Evolutionary conservation across 345 rosid species (phyloP).

Genomic region (Dipteronia sinensis): DNA sequence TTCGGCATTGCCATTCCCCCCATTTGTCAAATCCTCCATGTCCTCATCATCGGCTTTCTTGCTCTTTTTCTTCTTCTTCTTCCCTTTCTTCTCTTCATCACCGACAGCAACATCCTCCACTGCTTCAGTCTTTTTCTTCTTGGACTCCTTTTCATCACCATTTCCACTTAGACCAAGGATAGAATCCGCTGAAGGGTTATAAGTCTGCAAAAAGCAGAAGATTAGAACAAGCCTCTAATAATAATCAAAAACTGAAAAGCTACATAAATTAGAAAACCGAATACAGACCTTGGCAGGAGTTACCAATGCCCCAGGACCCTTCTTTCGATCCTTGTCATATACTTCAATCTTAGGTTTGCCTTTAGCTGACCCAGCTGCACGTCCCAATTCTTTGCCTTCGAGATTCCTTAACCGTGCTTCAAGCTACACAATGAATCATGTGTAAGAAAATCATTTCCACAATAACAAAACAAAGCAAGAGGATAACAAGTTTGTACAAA

Average conservation of each 20-base stretch:
- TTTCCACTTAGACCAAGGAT: slow-evolving; percentile 46
- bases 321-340: slow-evolving; percentile 81
- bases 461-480: background rate
- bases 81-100: slow-evolving; percentile 44
- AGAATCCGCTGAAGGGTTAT: slow-evolving; percentile 78
- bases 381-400: slow-evolving; percentile 76
- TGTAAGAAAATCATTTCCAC: background rate
- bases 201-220: slow-evolving; percentile 49
- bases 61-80: slow-evolving; percentile 47
- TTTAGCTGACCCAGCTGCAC: slow-evolving; percentile 80
- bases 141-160: slow-evolving; percentile 24
- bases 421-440: slow-evolving; percentile 44
- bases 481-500: background rate
- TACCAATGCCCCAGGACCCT: slow-evolving; percentile 65
- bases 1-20: slow-evolving; percentile 36
- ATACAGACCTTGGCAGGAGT: slow-evolving; percentile 78
- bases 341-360: slow-evolving; percentile 91
- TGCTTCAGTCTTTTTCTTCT: slow-evolving; percentile 32
- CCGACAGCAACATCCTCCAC: slow-evolving; percentile 24
- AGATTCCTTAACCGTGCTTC: slow-evolving; percentile 80
- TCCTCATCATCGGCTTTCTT: slow-evolving; percentile 38
- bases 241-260: background rate
- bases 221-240: background rate
- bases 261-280: background rate
- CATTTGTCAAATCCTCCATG: slow-evolving; percentile 23